Percentiles rank a stretch among this genome's conserved stretches.
phyloP scores from a whole-genome alignment of 2,329 filamentous ascomycete genomes.

The Diaporthe velutina region DNA sequence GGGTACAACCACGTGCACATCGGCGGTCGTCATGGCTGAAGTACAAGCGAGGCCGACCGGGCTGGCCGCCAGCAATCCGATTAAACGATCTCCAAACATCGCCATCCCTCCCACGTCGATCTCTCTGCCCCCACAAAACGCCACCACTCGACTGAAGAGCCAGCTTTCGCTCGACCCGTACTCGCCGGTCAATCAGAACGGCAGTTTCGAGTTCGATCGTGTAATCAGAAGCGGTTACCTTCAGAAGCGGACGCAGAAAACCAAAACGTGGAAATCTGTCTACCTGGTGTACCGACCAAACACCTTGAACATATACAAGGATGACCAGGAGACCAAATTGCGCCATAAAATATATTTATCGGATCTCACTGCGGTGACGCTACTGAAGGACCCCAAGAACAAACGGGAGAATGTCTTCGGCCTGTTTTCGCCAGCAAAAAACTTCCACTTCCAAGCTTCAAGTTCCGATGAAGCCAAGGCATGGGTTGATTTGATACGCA shows the following conservation, averaged over 20 bases:
- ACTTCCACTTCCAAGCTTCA: constrained; percentile 88
- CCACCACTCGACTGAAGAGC: constrained; percentile 49
- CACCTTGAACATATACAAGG: constrained; percentile 92
- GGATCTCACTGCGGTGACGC: constrained; percentile 90
- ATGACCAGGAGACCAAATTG: constrained; percentile 89
- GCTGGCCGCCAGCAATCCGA: constrained; percentile 41
- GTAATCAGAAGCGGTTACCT: constrained; percentile 91
- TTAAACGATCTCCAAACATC: constrained; percentile 37
- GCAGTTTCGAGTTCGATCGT: constrained; percentile 95
- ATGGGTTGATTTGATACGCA: constrained; percentile 87
- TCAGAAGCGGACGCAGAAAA: constrained; percentile 91
- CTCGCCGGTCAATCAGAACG: constrained; percentile 92
- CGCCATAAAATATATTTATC: constrained; percentile 89
- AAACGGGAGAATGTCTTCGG: constrained; percentile 91
- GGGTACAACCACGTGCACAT: background rate
- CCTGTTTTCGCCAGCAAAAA: constrained; percentile 89
- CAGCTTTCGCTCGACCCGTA: constrained; percentile 73
- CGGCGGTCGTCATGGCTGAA: constrained; percentile 42
- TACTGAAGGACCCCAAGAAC: constrained; percentile 89
- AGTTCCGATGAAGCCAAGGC: constrained; percentile 81
- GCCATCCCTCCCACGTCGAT: constrained; percentile 43
- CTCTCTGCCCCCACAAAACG: constrained; percentile 45
- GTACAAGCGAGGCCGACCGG: constrained; percentile 44
- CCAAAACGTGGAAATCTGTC: constrained; percentile 93
- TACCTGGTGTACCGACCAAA: constrained; percentile 93